Evolutionary conservation across 2,329 filamentous ascomycete genomes (phyloP).

Genomic region (Knufia fluminis): DNA sequence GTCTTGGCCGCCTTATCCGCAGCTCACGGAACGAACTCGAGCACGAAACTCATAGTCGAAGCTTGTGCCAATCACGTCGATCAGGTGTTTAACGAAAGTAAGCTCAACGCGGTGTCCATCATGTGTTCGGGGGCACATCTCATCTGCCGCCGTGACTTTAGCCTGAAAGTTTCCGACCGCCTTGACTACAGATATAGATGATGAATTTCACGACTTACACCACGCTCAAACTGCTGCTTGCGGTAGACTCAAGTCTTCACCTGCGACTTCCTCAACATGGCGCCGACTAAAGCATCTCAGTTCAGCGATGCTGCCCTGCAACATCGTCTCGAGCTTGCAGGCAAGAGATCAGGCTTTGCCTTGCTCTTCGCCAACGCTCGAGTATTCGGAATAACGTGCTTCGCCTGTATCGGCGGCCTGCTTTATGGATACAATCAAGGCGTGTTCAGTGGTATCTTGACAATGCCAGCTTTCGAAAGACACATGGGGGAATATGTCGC

Average conservation of each 20-base stretch:
- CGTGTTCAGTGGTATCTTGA: conserved; percentile 61
- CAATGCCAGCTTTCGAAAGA: conserved; percentile 24
- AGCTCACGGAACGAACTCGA: too few species aligned
- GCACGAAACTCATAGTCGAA: too few species aligned
- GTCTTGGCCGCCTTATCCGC: too few species aligned
- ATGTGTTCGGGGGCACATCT: not conserved
- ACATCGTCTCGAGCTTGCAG: conserved; percentile 28
- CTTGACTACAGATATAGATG: too few species aligned
- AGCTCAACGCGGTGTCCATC: too few species aligned
- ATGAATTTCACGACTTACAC: too few species aligned
- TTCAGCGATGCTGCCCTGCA: conserved; percentile 22
- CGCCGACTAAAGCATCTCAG: conserved; percentile 13
- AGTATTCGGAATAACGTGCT: conserved; percentile 47
- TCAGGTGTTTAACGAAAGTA: too few species aligned
- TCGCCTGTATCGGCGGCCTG: conserved; percentile 44
- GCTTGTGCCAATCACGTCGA: too few species aligned
- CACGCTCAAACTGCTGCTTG: too few species aligned
- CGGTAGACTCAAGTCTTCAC: not conserved
- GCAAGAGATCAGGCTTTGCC: conserved; percentile 17
- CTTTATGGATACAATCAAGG: conserved; percentile 67
- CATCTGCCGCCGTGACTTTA: not conserved
- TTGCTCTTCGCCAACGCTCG: conserved; percentile 43
- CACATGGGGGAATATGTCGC: conserved; percentile 21
- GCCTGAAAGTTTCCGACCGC: not conserved
- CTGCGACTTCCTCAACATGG: conserved; percentile 13